A percentile compares a stretch with the other conserved stretches of the same genome.
These are phyloP conservation scores for Tephrocybe sp. DNA, from an alignment of 768 basidiomycete genomes.

Conservation along the genomic window DNA sequence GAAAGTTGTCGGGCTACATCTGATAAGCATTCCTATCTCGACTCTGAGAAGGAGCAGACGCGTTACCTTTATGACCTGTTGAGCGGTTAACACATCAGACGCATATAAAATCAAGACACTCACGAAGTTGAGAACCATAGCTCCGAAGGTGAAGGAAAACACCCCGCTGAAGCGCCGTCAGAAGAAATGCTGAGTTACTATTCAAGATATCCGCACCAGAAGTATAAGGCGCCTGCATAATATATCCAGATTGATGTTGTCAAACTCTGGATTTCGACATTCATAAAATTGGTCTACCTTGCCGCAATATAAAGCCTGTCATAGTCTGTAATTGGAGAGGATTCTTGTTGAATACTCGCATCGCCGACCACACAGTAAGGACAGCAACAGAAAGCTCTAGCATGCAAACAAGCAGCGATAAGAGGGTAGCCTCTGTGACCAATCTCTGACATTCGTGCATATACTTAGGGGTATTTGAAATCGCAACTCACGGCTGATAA, in stretches of 20 bases:
- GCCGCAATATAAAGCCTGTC: constrained; percentile 8
- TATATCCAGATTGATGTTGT: no score
- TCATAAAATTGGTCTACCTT: constrained; percentile 7
- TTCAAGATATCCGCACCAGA: constrained; percentile 4
- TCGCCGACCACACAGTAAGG: constrained; percentile 10
- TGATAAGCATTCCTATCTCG: neutral
- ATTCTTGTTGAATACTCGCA: neutral
- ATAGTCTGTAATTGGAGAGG: neutral
- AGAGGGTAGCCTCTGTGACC: constrained; percentile 11
- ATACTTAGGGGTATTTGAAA: neutral
- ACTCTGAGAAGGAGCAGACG: neutral
- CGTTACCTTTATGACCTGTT: neutral
- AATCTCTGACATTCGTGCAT: neutral
- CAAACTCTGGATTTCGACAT: no score
- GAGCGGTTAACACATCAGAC: neutral
- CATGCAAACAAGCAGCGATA: constrained; percentile 12
- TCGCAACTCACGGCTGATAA: constrained; percentile 6
- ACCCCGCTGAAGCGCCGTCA: neutral
- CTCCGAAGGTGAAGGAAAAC: constrained; percentile 2
- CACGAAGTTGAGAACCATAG: constrained; percentile 7
- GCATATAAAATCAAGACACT: neutral
- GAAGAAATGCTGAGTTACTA: neutral
- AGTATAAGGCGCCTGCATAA: constrained; percentile 10
- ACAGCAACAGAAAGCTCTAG: constrained; percentile 12
- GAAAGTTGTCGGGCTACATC: constrained; percentile 1